Conservation (phyloP, 768 basidiomycete genomes). For the Naganishia onofrii region DNA sequence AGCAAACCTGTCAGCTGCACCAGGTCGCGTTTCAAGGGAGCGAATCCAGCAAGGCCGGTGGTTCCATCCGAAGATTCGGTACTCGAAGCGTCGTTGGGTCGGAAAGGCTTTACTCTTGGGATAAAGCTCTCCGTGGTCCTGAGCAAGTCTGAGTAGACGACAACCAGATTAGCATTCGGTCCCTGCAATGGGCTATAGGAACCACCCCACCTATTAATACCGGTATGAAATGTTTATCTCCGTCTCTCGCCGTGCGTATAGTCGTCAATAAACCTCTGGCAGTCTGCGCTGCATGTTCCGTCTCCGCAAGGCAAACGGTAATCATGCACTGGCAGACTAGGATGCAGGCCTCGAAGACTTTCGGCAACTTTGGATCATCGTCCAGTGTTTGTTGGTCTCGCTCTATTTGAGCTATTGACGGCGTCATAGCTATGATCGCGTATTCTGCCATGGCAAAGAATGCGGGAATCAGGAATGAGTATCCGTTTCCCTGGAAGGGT, state of each 20-base stretch:
- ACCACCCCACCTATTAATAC: constrained; percentile 60
- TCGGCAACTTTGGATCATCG: constrained; percentile 68
- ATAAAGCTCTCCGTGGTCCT: constrained; percentile 74
- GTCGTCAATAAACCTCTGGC: constrained; percentile 29
- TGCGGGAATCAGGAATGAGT: constrained; percentile 60
- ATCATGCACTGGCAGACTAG: constrained; percentile 73
- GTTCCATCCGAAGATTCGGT: not conserved
- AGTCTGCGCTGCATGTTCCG: constrained; percentile 41
- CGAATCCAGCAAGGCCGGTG: constrained; percentile 59
- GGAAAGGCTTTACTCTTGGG: constrained; percentile 71
- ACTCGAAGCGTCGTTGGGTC: constrained; percentile 34
- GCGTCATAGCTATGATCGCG: constrained; percentile 59
- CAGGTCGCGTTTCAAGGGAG: constrained; percentile 81
- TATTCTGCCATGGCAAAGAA: constrained; percentile 66
- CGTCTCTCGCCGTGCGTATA: constrained; percentile 43
- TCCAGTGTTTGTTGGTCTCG: constrained; percentile 27
- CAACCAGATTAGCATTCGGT: not conserved
- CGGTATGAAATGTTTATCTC: constrained; percentile 57
- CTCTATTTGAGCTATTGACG: constrained; percentile 43
- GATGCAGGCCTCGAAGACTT: constrained; percentile 73
- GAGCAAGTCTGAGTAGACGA: constrained; percentile 69
- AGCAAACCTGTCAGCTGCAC: constrained; percentile 82
- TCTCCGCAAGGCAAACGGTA: constrained; percentile 62
- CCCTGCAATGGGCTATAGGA: not conserved
- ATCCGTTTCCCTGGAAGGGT: not conserved